Evolutionary conservation across 768 basidiomycete species (phyloP).

Genomic region (Tylopilus rubrobrunneus): DNA sequence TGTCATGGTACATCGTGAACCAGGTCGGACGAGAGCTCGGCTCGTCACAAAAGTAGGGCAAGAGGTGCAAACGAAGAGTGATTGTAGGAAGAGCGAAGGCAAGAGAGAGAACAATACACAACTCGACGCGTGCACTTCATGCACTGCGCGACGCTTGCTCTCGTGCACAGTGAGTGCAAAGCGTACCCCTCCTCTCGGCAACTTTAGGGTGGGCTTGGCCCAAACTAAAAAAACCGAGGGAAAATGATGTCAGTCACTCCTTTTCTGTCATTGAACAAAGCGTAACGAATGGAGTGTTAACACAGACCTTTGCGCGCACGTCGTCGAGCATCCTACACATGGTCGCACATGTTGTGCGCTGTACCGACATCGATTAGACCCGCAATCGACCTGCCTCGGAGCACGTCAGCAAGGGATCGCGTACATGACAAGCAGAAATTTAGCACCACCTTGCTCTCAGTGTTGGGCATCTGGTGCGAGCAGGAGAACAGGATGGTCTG

Average conservation of each 20-base stretch:
- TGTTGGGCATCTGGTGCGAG: conserved; percentile 33
- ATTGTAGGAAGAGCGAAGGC: too few relatives aligned
- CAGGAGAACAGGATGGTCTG: conserved; percentile 37
- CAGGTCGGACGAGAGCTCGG: background rate
- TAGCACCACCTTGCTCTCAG: conserved; percentile 28
- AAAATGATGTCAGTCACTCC: conserved; percentile 12
- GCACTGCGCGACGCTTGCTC: conserved; percentile 6
- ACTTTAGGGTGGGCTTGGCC: conserved; percentile 20
- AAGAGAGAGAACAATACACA: background rate
- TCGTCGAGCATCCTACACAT: conserved; percentile 36
- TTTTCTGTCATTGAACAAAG: too few relatives aligned
- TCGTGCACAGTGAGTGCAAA: conserved; percentile 22
- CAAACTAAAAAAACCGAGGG: conserved; percentile 13
- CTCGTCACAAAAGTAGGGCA: background rate
- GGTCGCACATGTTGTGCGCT: conserved; percentile 34
- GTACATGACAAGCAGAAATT: background rate
- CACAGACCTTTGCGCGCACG: conserved; percentile 40
- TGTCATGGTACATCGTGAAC: background rate
- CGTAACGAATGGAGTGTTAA: background rate
- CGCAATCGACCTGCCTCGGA: conserved; percentile 39
- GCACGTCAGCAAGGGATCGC: background rate
- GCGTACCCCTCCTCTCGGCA: conserved; percentile 12
- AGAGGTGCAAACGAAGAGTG: background rate
- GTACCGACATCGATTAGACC: conserved; percentile 39
- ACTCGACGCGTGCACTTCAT: background rate